Base-by-base conservation (phyloP, 176 grass and related monocot genomes). In the Ampelocalamus luodianensis region DNA sequence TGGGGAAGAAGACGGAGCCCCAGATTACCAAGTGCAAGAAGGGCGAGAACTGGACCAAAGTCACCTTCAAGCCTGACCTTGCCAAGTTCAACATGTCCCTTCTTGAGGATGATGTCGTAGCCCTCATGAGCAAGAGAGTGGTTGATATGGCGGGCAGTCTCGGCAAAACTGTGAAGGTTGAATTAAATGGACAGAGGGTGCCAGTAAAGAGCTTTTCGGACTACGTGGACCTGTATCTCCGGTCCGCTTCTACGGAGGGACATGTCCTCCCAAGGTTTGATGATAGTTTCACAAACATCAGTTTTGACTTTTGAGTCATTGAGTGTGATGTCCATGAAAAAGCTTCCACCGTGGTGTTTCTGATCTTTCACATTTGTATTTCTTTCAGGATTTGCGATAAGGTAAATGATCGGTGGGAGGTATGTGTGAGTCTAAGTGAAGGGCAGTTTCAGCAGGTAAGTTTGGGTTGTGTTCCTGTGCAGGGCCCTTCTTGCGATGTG, bases 371-470 rank as follows among this genome's bases (percentile, higher is more conserved):
- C 26, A 49, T 68, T 85, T 66, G 15, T 8, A 16, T 54, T 66
- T 18, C 18, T 67, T 87, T 53, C 83, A 99, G 96, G 20, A 12
- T 88, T 18, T 65, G 39, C 24, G 81, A 91, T 5, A 72, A 88
- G 36, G 68, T 98, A 23, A 98, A 95, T 58, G 96, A 98, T 71
- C 76, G 96, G 10, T 98, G 96, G 96, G 96, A 98, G 78, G 90
- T 98, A 36, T 95, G 85, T 68, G 88, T 95, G 36, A 77, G 58
- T 83, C 77, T 63, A 78, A 98, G 93, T 66, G 96, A 98, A 83
- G 96, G 96, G 29, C 96, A 98, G 65, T 98, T 98, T 80, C 96
- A 95, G 77, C 96, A 98, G 93, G 96, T 95, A 55, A 23, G 4
- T 54, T 6, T 58, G 1, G 26, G 24, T 45, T 72, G 49, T 8